Evolutionary conservation across 1,284 basidiomycete genomes (phyloP).

Genomic region (Sanghuangporus weigelae): DNA sequence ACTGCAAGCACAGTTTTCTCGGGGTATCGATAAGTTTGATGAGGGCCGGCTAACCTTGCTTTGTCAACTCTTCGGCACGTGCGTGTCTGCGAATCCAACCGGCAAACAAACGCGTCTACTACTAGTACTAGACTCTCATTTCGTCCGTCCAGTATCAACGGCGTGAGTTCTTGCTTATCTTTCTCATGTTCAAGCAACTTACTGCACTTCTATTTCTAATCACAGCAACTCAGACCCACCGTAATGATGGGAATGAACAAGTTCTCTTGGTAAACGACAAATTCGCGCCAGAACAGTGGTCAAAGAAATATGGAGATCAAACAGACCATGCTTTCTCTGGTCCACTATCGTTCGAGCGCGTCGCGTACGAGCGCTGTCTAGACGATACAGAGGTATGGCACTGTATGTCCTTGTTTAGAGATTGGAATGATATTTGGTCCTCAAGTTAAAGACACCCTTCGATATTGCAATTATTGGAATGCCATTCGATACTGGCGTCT

Average conservation of each 20-base stretch:
- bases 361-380: slow-evolving; percentile 65
- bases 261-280: not conserved
- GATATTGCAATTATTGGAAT: slow-evolving; percentile 77
- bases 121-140: not conserved
- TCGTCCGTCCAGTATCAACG: not conserved
- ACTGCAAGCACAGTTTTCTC: slow-evolving; percentile 13
- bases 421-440: not conserved
- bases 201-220: not conserved
- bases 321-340: slow-evolving; percentile 66
- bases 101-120: not conserved
- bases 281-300: slow-evolving; percentile 40
- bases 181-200: slow-evolving; percentile 9
- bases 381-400: slow-evolving; percentile 35
- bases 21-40: slow-evolving; percentile 1
- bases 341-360: slow-evolving; percentile 67
- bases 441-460: slow-evolving; percentile 32
- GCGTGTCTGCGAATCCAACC: not conserved
- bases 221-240: slow-evolving; percentile 1
- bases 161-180: not conserved
- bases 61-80: not conserved
- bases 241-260: slow-evolving; percentile 3
- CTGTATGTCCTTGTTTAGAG: too few species aligned
- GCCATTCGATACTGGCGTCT: slow-evolving; percentile 75
- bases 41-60: not conserved
- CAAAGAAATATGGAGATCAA: slow-evolving; percentile 67